Percentiles rank a stretch among this genome's conserved stretches.
Evolutionary conservation across 2,329 filamentous ascomycete species (phyloP).

Genomic region (Epichloe hybrida): DNA sequence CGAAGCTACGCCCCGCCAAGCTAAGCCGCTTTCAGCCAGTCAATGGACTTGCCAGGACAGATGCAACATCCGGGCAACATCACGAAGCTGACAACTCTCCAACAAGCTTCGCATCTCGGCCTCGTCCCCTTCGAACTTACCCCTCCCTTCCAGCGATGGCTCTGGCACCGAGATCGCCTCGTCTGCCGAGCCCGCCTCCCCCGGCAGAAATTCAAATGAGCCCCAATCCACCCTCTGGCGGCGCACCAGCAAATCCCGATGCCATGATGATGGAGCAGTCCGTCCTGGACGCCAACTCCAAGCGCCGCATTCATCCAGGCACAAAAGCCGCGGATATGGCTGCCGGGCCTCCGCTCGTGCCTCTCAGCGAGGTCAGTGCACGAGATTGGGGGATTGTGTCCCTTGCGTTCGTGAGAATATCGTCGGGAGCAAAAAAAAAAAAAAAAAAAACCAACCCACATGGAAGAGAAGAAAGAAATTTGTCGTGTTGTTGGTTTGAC

Average conservation of each 20-base stretch:
- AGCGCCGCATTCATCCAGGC: slow-evolving; percentile 77
- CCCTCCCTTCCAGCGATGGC: slow-evolving; percentile 30
- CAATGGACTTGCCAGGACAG: too few species aligned
- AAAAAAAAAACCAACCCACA: too few species aligned
- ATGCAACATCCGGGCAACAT: too few species aligned
- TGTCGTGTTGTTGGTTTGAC: too few species aligned
- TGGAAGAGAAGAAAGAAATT: too few species aligned
- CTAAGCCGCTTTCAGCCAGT: slow-evolving; percentile 4
- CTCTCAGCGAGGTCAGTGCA: slow-evolving; percentile 60
- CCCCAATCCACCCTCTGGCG: slow-evolving; percentile 58
- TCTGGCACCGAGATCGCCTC: slow-evolving; percentile 64
- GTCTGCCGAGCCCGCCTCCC: slow-evolving; percentile 90
- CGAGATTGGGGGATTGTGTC: neutral
- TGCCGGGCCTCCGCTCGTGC: slow-evolving; percentile 75
- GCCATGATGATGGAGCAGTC: slow-evolving; percentile 49
- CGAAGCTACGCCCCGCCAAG: slow-evolving; percentile 5
- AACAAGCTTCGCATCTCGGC: neutral
- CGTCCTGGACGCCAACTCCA: slow-evolving; percentile 59
- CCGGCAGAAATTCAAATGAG: slow-evolving; percentile 88
- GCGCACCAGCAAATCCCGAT: slow-evolving; percentile 38
- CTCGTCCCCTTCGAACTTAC: neutral
- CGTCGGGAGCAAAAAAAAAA: neutral
- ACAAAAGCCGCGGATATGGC: slow-evolving; percentile 90
- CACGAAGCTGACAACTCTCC: too few species aligned
- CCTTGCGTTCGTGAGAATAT: too few species aligned